Evolutionary conservation across 352 stramenopile genomes (phyloP).

Genomic region (Elongisporangium senticosum): DNA sequence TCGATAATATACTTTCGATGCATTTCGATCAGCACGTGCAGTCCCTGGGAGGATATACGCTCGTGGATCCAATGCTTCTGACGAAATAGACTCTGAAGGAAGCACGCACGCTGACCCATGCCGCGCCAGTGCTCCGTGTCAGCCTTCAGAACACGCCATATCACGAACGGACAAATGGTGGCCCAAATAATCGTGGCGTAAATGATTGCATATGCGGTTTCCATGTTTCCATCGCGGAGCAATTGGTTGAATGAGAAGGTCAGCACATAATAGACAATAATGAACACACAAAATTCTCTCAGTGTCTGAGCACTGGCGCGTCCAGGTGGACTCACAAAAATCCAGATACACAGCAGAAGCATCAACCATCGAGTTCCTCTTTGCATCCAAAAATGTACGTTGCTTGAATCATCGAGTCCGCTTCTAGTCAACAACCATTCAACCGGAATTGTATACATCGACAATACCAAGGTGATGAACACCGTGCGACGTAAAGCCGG

Average conservation of each 20-base stretch:
- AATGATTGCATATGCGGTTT: constrained; percentile 21
- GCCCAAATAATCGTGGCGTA: constrained; percentile 30
- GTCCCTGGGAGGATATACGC: constrained; percentile 32
- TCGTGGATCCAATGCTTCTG: constrained; percentile 34
- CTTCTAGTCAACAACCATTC: constrained; percentile 3
- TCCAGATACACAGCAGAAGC: constrained; percentile 31
- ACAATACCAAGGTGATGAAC: constrained; percentile 21
- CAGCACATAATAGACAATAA: constrained; percentile 28
- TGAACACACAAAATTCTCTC: constrained; percentile 38
- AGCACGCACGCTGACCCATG: constrained; percentile 28
- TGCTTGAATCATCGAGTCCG: background rate
- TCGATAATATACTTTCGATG: constrained; percentile 39
- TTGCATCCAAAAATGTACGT: background rate
- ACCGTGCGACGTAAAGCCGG: constrained; percentile 25
- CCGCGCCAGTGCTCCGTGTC: constrained; percentile 66
- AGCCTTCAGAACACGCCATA: constrained; percentile 39
- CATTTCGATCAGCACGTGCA: constrained; percentile 49
- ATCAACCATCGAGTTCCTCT: constrained; percentile 17
- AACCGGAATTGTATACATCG: constrained; percentile 24
- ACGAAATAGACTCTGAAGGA: constrained; percentile 26
- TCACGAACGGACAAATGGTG: constrained; percentile 25
- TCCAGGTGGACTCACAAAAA: constrained; percentile 29
- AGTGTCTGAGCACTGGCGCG: constrained; percentile 31
- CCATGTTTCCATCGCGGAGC: constrained; percentile 19
- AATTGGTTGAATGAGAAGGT: constrained; percentile 29